phyloP scores from a whole-genome alignment of 1,284 basidiomycete species.

The Trametes versicolor region DNA sequence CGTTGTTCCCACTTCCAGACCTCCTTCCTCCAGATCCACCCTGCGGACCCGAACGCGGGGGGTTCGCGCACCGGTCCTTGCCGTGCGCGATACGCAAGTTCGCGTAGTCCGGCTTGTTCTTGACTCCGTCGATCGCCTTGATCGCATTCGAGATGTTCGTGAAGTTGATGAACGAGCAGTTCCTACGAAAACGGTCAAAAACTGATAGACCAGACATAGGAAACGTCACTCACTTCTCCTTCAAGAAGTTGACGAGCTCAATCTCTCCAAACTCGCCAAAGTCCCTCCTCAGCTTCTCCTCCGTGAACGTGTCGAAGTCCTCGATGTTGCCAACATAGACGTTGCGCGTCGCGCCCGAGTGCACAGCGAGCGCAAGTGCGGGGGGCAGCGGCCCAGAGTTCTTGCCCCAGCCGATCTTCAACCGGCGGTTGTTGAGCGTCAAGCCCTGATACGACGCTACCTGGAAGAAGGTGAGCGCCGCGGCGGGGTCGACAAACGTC shows the following conservation, averaged over 20 bases:
- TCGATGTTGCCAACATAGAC: constrained; percentile 95
- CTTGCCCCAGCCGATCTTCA: constrained; percentile 97
- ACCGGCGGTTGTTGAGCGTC: constrained; percentile 87
- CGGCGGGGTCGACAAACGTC: constrained; percentile 89
- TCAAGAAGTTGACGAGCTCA: constrained; percentile 94
- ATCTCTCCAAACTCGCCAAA: constrained; percentile 95
- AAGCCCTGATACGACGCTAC: constrained; percentile 89
- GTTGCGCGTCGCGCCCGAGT: constrained; percentile 91
- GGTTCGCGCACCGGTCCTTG: constrained; percentile 94
- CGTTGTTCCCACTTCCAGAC: constrained; percentile 52
- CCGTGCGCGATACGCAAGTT: constrained; percentile 90
- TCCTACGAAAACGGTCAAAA: constrained; percentile 55
- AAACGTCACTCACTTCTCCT: constrained; percentile 79
- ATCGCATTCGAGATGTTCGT: constrained; percentile 92
- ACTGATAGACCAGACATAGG: neutral
- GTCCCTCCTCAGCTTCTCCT: constrained; percentile 87
- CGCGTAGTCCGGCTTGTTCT: constrained; percentile 85
- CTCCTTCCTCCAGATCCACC: constrained; percentile 59
- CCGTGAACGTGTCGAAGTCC: constrained; percentile 89
- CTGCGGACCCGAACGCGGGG: constrained; percentile 83
- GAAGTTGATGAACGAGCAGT: constrained; percentile 96
- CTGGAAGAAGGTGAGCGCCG: constrained; percentile 92
- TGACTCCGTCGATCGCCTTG: constrained; percentile 94
- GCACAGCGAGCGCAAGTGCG: constrained; percentile 85
- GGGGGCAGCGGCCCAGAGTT: constrained; percentile 87